Base-by-base conservation (phyloP, 2,329 filamentous ascomycete genomes). In the Colletotrichum musicola region DNA sequence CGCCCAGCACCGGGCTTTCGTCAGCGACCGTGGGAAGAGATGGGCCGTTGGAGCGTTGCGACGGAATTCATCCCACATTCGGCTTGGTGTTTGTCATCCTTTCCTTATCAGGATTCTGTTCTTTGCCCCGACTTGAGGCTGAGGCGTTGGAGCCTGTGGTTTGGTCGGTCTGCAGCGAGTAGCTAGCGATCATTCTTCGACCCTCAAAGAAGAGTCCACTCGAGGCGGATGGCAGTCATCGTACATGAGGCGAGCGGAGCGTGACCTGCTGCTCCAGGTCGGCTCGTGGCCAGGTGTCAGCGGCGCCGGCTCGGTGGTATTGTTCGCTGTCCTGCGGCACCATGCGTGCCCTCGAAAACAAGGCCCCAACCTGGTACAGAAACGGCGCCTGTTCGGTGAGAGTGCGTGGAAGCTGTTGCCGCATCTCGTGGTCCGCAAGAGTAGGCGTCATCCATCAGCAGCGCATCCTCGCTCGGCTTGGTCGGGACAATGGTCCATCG, bases 11-110 rank as follows among this genome's bases (percentile, higher is more conserved):
- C 38, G 58, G 53, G 44, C 49, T 63, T 57, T 62, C 63, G 67
- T 69, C 67, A 67, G 67, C 63, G 35, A 57, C 51, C 14, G 57
- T 58, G 35, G 56, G 35, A 64, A 20, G 55, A 47, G 25, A 69
- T 55, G 51, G 35, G 38, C 67, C 51, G 63, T 68, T 68, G 63
- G 40, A 69, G 53, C 57, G 47, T 59, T 59, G 49, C 63, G 47
- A 20, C 63, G 67, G 67, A 57, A 20, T 25, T 68, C 64, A 44
- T 63, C 58, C 67, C 64, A 54, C 40, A 69, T 69, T 68, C 44
- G 67, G 67, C 38, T 53, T 69, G 67, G 67, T 67, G 62, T 68
- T 66, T 57, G 42, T 58, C 63, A 58, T 47, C n/a, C 12, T 53
- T 40, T 40, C 35, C 44, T 50, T 50, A 51, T 67, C 58, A 54